These are phyloP conservation scores for Catharanthus roseus DNA, from an alignment of 257 asterid species.

Conservation along the genomic window DNA sequence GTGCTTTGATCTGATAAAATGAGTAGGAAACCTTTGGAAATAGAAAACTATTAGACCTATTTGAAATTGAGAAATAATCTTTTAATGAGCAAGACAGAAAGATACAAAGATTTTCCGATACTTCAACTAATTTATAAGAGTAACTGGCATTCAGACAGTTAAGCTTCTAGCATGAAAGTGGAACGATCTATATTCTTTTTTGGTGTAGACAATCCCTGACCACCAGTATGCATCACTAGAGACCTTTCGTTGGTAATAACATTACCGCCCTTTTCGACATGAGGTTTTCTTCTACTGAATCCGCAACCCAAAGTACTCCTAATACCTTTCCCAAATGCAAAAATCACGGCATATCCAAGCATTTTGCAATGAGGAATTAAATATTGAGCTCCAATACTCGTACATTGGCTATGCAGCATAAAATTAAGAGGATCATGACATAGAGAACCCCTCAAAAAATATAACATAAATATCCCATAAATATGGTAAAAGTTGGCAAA, in stretches of 20 bases:
- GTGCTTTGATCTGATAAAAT: constrained; percentile 66
- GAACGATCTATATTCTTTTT: neutral
- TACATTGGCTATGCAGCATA: neutral
- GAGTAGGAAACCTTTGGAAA: constrained; percentile 38
- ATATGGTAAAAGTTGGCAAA: neutral
- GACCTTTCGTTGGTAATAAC: neutral
- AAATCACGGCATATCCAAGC: constrained; percentile 45
- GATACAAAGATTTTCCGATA: neutral
- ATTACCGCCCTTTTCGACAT: neutral
- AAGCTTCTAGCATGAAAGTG: neutral
- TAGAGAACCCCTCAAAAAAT: neutral
- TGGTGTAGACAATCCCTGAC: neutral
- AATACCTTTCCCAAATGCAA: constrained; percentile 52
- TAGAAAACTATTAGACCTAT: constrained; percentile 49
- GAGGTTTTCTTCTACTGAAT: constrained; percentile 17
- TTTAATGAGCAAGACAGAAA: neutral
- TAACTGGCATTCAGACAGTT: neutral
- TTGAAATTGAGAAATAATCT: constrained; percentile 16
- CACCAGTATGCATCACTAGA: neutral
- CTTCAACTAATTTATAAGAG: neutral
- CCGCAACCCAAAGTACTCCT: constrained; percentile 39
- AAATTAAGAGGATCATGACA: neutral
- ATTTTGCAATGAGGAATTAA: constrained; percentile 41
- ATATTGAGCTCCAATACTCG: constrained; percentile 4
- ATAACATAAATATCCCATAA: neutral